Percentiles rank a stretch among this genome's conserved stretches.
These are phyloP conservation scores for Henningerozyma blattae DNA, from an alignment of 805 yeast genomes.

Conservation along the genomic window DNA sequence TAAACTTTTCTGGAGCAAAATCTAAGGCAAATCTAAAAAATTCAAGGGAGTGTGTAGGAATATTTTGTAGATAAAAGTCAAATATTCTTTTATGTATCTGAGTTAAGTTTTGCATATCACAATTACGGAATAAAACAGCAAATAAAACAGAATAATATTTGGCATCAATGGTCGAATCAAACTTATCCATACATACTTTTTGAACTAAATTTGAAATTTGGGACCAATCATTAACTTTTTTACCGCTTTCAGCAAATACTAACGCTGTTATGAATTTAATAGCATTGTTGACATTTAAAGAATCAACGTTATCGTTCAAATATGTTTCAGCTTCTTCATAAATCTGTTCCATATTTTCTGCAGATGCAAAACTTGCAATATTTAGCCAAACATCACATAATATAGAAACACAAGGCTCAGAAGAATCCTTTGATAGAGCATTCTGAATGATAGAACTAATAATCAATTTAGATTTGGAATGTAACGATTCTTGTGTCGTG, in stretches of 20 bases:
- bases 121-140: conserved; percentile 42
- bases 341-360: conserved; percentile 34
- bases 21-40: conserved; percentile 26
- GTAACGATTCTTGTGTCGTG: conserved; percentile 59
- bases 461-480: conserved; percentile 53
- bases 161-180: conserved; percentile 5
- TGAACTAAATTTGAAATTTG: no score
- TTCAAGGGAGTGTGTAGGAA: conserved; percentile 37
- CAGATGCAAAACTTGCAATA: conserved; percentile 40
- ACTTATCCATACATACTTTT: no score
- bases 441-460: conserved; percentile 33
- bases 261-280: conserved; percentile 35
- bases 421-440: conserved; percentile 3
- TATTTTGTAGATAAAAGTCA: conserved; percentile 26
- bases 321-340: conserved; percentile 26
- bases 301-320: conserved; percentile 8
- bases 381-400: conserved; percentile 47
- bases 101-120: conserved; percentile 36
- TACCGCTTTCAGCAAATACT: conserved; percentile 61
- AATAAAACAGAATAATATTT: conserved; percentile 33
- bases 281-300: conserved; percentile 19
- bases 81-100: conserved; percentile 35
- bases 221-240: conserved; percentile 45
- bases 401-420: conserved; percentile 26
- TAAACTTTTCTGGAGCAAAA: conserved; percentile 32